A percentile compares a stretch with the other conserved stretches of the same genome.
Evolutionary conservation across 2,329 filamentous ascomycete genomes (phyloP).

Genomic region (Cercospora canescens): DNA sequence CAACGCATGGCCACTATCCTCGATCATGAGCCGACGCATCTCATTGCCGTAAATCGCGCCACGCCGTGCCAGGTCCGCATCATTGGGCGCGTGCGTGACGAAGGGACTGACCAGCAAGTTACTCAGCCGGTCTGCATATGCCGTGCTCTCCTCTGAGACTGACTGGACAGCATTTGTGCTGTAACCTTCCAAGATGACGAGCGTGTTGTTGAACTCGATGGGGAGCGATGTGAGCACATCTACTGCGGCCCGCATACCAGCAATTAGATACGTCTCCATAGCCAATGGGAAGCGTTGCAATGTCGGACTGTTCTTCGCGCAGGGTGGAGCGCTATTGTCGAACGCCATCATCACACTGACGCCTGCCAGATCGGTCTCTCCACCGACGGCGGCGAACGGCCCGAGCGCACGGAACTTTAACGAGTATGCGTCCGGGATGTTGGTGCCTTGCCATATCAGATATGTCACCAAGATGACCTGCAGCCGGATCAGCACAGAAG

Average conservation of each 20-base stretch:
- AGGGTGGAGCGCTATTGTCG: not conserved
- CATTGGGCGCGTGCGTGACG: not conserved
- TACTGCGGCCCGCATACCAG: not conserved
- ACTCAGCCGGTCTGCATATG: not conserved
- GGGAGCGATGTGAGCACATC: slow-evolving; percentile 4
- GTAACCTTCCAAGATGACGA: slow-evolving; percentile 10
- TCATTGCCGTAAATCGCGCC: slow-evolving; percentile 6
- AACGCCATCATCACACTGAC: not conserved
- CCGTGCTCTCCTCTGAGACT: not conserved
- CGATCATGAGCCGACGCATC: not conserved
- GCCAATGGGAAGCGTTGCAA: not conserved
- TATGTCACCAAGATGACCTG: not conserved
- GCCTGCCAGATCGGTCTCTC: not conserved
- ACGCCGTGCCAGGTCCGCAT: not conserved
- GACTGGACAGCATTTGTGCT: slow-evolving; percentile 1
- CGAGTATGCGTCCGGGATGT: not conserved
- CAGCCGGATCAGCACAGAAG: not conserved
- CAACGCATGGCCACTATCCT: slow-evolving; percentile 1
- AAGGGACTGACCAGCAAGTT: not conserved
- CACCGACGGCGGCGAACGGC: not conserved
- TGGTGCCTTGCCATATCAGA: not conserved
- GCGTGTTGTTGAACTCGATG: not conserved
- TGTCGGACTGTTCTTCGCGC: not conserved
- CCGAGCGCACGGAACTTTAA: not conserved
- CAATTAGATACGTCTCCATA: not conserved